Evolutionary conservation across 768 basidiomycete species (phyloP).

Genomic region (Tulasnella sp.): DNA sequence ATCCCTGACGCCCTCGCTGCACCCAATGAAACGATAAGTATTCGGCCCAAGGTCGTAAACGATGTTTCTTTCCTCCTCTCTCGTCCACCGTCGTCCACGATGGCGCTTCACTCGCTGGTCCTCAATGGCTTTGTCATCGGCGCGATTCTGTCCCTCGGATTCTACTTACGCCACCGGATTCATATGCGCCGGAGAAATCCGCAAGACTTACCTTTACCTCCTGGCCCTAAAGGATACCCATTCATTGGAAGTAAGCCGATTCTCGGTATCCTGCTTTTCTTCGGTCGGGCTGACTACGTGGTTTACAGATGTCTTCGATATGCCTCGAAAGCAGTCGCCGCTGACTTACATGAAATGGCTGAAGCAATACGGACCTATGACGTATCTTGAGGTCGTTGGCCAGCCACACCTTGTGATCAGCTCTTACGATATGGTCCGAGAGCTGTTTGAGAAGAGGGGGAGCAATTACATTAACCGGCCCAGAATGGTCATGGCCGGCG

Average conservation of each 20-base stretch:
- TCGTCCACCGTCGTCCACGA: neutral
- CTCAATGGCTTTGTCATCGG: neutral
- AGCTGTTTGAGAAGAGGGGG: slow-evolving; percentile 34
- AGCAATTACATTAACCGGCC: slow-evolving; percentile 32
- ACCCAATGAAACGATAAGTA: neutral
- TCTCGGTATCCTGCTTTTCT: neutral
- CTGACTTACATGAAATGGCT: slow-evolving; percentile 34
- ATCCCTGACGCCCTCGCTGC: neutral
- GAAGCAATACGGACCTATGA: slow-evolving; percentile 26
- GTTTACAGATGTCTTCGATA: slow-evolving; percentile 31
- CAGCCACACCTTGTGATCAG: slow-evolving; percentile 29
- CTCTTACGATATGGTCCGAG: slow-evolving; percentile 26
- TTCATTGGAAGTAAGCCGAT: slow-evolving; percentile 31
- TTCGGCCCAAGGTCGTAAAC: neutral
- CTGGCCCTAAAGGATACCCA: slow-evolving; percentile 42
- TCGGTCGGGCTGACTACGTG: neutral
- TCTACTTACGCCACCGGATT: neutral
- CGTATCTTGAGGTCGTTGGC: slow-evolving; percentile 18
- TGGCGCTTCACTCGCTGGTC: neutral
- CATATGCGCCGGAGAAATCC: neutral
- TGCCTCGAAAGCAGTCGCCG: slow-evolving; percentile 31
- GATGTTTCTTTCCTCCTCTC: neutral
- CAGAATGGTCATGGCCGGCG: slow-evolving; percentile 16
- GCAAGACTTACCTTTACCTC: slow-evolving; percentile 22
- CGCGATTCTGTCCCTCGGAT: neutral